Conservation (phyloP, 176 grass and related monocot genomes). For the Musa schizocarpa region DNA sequence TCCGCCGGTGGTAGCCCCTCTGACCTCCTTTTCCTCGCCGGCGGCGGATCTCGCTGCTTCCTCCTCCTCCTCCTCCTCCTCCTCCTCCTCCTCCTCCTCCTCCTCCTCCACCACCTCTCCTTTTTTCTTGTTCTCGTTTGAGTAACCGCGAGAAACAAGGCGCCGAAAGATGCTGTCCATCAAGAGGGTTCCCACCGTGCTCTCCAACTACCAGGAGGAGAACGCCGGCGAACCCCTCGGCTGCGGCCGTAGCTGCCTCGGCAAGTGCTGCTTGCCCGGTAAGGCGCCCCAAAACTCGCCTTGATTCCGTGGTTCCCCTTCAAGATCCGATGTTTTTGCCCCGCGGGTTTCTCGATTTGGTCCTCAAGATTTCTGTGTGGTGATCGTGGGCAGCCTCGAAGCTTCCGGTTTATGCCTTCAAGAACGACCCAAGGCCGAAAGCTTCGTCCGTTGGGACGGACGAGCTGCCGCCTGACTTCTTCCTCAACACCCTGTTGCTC, state of each 20-base stretch:
- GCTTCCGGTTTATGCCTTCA: slow-evolving; percentile 65
- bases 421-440: slow-evolving; percentile 14
- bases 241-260: slow-evolving; percentile 80
- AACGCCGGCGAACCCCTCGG: slow-evolving; percentile 17
- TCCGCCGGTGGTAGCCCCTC: slow-evolving; percentile 85
- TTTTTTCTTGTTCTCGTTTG: not conserved
- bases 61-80: not conserved
- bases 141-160: not conserved
- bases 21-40: slow-evolving; percentile 98
- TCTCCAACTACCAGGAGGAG: slow-evolving; percentile 92
- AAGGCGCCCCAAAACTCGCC: not conserved
- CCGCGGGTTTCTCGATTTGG: not conserved
- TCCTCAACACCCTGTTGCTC: slow-evolving; percentile 68
- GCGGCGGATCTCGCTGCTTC: slow-evolving; percentile 36
- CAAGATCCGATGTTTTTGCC: not conserved
- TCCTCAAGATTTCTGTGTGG: slow-evolving; percentile 8
- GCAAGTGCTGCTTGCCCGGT: slow-evolving; percentile 86
- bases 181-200: slow-evolving; percentile 74
- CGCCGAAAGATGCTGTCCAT: slow-evolving; percentile 40
- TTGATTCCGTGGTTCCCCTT: not conserved
- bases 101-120: not conserved
- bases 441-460: slow-evolving; percentile 15
- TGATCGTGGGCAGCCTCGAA: slow-evolving; percentile 45
- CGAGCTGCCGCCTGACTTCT: slow-evolving; percentile 24
- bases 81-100: not conserved